Base-by-base conservation (phyloP, 2,329 filamentous ascomycete species). In the Blastomyces silverae region DNA sequence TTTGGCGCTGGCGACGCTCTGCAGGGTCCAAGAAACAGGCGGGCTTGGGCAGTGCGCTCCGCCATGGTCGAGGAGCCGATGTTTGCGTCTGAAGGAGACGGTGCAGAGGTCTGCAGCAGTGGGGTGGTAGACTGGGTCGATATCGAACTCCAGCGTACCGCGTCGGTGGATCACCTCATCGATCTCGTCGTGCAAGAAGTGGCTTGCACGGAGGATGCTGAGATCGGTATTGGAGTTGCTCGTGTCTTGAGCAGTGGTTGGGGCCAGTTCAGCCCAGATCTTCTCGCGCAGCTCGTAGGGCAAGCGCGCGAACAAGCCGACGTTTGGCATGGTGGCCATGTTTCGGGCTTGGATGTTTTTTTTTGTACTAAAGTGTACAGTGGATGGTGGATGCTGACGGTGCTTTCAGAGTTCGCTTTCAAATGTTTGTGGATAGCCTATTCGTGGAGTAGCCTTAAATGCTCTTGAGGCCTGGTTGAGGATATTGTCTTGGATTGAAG, bases 181-280 rank as follows among this genome's bases (percentile, higher is more conserved):
- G 4, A 59, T 28, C 37, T 59, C 57, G 11, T 44, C 3, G 57
- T 46, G 39, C 20, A 59, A 22, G 39, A 25, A 25, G 22, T 44
- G 34, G 57, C 25, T 59, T 25, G 57, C 57, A 44, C 57, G 22
- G 37, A 59, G 57, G 57, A 59, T 46, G 57, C n/a, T 59, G 39
- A 59, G 37, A 39, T 59, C 37, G 34, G 57, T 25, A 20, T 46
- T 59, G 37, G 17, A 2, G 28, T 56, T 22, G 28, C 22, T 20
- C 20, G 10, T 37, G 28, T 22, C 10, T 56, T 56, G 53, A 37
- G 53, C 53, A 46, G 15, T 2, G 28, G 39, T 3, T 46, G 57
- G 57, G 34, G 39, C 57, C 20, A 59, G 39, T 10, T 42, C 39
- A 25, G n/a, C 57, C 57, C 57, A 59, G 57, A 59, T 44, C 39